These are phyloP conservation scores for Eruca vesicaria DNA, from an alignment of 441 rosid species.

Conservation along the genomic window DNA sequence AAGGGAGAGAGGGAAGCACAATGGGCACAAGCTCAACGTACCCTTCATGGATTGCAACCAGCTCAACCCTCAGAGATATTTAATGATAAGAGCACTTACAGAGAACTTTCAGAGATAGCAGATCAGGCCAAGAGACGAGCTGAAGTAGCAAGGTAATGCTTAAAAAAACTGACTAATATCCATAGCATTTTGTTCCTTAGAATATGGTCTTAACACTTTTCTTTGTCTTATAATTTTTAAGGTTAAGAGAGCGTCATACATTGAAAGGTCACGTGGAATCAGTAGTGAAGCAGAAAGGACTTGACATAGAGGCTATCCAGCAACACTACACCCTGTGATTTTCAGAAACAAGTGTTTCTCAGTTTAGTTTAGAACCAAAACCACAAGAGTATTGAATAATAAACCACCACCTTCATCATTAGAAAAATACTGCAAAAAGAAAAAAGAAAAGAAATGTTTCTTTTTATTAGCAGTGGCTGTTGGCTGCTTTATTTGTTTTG, in stretches of 20 bases:
- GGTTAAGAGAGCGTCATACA: slow-evolving; percentile 70
- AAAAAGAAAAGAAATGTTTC: background rate
- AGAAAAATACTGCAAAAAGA: slow-evolving; percentile 16
- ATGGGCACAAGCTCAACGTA: slow-evolving; percentile 73
- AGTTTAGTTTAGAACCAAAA: slow-evolving; percentile 30
- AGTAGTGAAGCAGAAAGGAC: slow-evolving; percentile 71
- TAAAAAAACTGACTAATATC: slow-evolving; percentile 8
- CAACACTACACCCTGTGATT: slow-evolving; percentile 67
- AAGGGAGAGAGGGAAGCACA: slow-evolving; percentile 74
- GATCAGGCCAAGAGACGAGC: slow-evolving; percentile 72
- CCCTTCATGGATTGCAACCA: slow-evolving; percentile 67
- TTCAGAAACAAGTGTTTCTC: slow-evolving; percentile 29
- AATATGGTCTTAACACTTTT: background rate
- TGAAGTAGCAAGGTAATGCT: slow-evolving; percentile 61
- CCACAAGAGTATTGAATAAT: slow-evolving; percentile 32
- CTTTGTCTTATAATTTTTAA: slow-evolving; percentile 24
- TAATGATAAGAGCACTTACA: slow-evolving; percentile 51
- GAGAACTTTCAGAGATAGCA: slow-evolving; percentile 64
- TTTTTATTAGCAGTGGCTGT: slow-evolving; percentile 26
- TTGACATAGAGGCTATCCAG: slow-evolving; percentile 66
- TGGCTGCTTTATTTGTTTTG: slow-evolving; percentile 22
- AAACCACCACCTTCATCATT: slow-evolving; percentile 20
- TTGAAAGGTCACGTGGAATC: slow-evolving; percentile 79
- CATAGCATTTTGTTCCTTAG: background rate
- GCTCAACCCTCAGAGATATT: slow-evolving; percentile 40